Evolutionary conservation across 2,329 filamentous ascomycete genomes (phyloP).

Genomic region (Verticillium klebahnii): DNA sequence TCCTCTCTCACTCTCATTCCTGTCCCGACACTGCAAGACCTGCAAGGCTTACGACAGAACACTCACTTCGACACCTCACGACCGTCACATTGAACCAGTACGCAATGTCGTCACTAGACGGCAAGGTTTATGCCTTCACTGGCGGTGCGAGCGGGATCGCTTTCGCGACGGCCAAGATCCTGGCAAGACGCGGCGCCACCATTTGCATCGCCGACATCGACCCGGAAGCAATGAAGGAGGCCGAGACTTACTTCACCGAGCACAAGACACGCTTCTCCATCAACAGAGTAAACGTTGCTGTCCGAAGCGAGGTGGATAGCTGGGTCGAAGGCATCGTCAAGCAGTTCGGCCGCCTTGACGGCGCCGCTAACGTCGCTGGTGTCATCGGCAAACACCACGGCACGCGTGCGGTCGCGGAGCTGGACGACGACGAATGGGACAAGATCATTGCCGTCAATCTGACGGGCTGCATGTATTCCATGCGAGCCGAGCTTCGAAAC

Average conservation of each 20-base stretch:
- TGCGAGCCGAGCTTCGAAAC: conserved; percentile 38
- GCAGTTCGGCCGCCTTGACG: conserved; percentile 47
- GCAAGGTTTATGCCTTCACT: conserved; percentile 27
- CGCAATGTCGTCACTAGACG: conserved; percentile 12
- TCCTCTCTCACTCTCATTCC: not conserved
- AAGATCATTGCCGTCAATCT: conserved; percentile 43
- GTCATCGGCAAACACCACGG: conserved; percentile 40
- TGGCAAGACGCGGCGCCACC: conserved; percentile 28
- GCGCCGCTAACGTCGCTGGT: conserved; percentile 52
- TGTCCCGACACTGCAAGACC: not conserved
- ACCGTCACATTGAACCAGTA: not conserved
- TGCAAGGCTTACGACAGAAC: not conserved
- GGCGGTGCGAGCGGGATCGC: conserved; percentile 34
- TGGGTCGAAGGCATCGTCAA: conserved; percentile 44
- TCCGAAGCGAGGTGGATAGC: conserved; percentile 40
- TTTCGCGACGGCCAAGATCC: conserved; percentile 31
- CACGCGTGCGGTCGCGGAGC: conserved; percentile 30
- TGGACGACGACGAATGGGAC: conserved; percentile 43
- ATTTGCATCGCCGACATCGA: conserved; percentile 33
- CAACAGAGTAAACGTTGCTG: conserved; percentile 43
- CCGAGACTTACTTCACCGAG: conserved; percentile 23
- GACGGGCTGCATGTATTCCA: conserved; percentile 47
- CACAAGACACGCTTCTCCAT: not conserved
- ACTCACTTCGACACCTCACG: not conserved
- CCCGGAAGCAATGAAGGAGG: conserved; percentile 21